phyloP scores from a whole-genome alignment of 176 grass and related monocot species.

The Raddia distichophylla region DNA sequence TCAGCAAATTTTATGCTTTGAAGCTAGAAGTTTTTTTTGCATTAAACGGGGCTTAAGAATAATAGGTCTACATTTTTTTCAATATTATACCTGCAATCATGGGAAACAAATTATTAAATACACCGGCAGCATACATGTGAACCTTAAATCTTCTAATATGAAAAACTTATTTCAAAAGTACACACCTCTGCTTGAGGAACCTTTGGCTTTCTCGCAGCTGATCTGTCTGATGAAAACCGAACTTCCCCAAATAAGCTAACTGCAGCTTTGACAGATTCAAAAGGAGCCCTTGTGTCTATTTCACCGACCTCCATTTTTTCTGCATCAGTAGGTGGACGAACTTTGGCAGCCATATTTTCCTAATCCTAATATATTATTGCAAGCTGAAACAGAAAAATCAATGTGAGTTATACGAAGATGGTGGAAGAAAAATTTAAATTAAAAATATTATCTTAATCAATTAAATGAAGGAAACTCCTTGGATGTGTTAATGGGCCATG shows the following conservation, averaged over 20 bases:
- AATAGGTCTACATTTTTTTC: neutral
- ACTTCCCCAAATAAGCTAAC: slow-evolving; percentile 98
- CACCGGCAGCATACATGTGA: neutral
- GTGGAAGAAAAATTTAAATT: neutral
- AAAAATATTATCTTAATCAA: neutral
- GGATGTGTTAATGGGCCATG: neutral
- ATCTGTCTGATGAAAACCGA: slow-evolving; percentile 65
- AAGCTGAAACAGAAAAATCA: slow-evolving; percentile 38
- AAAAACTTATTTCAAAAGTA: neutral
- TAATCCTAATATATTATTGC: slow-evolving; percentile 15
- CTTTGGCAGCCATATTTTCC: slow-evolving; percentile 70
- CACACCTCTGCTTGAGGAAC: slow-evolving; percentile 70
- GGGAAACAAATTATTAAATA: neutral
- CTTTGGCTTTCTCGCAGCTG: slow-evolving; percentile 66
- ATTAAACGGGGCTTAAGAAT: neutral
- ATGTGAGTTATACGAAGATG: slow-evolving; percentile 20
- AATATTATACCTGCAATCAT: slow-evolving; percentile 6
- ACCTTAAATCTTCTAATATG: neutral
- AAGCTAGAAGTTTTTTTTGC: neutral
- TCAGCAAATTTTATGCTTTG: neutral
- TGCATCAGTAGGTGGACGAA: slow-evolving; percentile 51
- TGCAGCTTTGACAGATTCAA: slow-evolving; percentile 95
- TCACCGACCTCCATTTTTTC: slow-evolving; percentile 73
- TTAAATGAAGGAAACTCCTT: neutral
- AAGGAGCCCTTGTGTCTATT: slow-evolving; percentile 97